Evolutionary conservation across 2,329 filamentous ascomycete genomes (phyloP), one percentile per base, ranked within the genome.

Genomic region (Neophaeococcomyces aloes): DNA sequence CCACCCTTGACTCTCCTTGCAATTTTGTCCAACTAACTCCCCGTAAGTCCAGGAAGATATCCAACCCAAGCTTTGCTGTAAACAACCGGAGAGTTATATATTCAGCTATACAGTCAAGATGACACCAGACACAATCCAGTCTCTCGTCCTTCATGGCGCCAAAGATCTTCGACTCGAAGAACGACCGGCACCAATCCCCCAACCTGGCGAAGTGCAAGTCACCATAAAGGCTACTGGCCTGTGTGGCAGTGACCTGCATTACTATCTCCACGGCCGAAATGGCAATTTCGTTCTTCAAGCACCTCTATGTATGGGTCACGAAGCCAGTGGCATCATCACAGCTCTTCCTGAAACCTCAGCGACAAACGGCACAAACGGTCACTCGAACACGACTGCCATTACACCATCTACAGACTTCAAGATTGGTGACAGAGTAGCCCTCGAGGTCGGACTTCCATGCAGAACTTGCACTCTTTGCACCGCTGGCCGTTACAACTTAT

Each of bases 391-490:
- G 35, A 33, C 42, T 25, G 35, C 44, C 21, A 32, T 34, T 29
- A 39, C 44, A 10, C 33, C 27, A 17, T 43, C 30, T 14, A 18
- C 51, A 25, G 27, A 10, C 13, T 35, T 52, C 14, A 67, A 75
- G 53, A 59, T 72, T 8, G 88, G 88, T 46, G 88, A 95, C 66
- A 80, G 84, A 55, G 82, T 95, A 15, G 87, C 89, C n/a, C 70
- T 96, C 32, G 89, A 96, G 71, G 89, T 93, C 11, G 89, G 89
- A 39, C 75, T 85, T 41, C 86, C 87, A 1, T 96, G 89, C 68
- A 79, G 83, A 30, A 57, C 61, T 31, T 80, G 76, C 56, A 60
- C 66, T 17, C 62, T 72, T 40, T 80, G 76, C 56, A 61, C 64
- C 33, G 65, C 70, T 44, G 74, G 72, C 40, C 62, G 76, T 39